Base-by-base conservation (phyloP, 2,329 filamentous ascomycete species). In the Domatiomyces catenatus region DNA sequence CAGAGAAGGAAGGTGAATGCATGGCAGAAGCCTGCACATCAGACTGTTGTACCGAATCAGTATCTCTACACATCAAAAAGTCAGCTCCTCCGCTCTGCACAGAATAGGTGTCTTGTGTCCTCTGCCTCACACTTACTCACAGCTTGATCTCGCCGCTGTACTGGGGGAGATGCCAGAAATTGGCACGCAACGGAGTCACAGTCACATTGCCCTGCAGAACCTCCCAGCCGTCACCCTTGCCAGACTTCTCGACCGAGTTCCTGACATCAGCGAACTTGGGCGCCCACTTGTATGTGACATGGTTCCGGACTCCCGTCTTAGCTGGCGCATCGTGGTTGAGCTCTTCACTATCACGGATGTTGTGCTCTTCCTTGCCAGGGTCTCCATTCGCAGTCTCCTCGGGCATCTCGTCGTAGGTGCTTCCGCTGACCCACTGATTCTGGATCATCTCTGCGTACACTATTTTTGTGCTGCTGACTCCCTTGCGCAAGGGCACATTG, bases 241-340 rank as follows among this genome's bases (percentile, higher is more conserved):
- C 72, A 42, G 83, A 80, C 56, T 83, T 77, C 59, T 88, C 80
- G n/a, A 95, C 88, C 58, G 84, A 89, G 63, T 84, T 79, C 66
- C 87, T 87, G 2, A 96, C 87, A 66, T 94, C 89, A 32, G 78
- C 75, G 67, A 96, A 92, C 56, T 79, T 79, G 2, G 90, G 92
- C 46, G 85, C 80, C 92, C 92, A 96, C 68, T 90, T 93, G 73
- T 95, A 96, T 67, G 93, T 85, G 65, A 85, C 86, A 66, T 94
- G 86, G 50, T 72, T 76, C 64, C 87, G 81, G 26, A 75, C 69
- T 2, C 32, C 32, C 42, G 68, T 42, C 59, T 64, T 60, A 57
- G 57, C 63, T 54, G 32, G 52, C 48, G 60, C 48, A 45, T 56
- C 45, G 52, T 58, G 22, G 43, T 62, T 54, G 53, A 67, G 65